Conservation (phyloP, 2,329 filamentous ascomycete species). For the Rosellinia necatrix region DNA sequence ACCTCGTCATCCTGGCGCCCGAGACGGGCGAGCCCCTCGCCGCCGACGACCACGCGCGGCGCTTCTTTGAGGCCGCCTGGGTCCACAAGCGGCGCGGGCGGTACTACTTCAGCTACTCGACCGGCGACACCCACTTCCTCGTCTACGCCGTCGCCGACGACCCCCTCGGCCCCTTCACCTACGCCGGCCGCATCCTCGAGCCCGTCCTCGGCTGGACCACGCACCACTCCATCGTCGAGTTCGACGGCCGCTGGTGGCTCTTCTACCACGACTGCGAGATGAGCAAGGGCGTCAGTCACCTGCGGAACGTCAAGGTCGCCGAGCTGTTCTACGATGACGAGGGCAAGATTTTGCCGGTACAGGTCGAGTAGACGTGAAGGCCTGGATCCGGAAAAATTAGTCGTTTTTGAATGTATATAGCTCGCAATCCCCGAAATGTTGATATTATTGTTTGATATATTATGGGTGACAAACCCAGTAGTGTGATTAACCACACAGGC, state of each 20-base stretch:
- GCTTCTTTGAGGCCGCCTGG: slow-evolving; percentile 84
- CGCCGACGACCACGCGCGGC: slow-evolving; percentile 71
- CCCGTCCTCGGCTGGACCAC: slow-evolving; percentile 82
- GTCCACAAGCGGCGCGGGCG: slow-evolving; percentile 71
- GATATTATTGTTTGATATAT: neutral
- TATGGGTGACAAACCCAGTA: neutral
- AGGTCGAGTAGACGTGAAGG: slow-evolving; percentile 24
- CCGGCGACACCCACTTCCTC: slow-evolving; percentile 76
- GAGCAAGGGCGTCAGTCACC: slow-evolving; percentile 69
- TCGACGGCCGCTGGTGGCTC: slow-evolving; percentile 71
- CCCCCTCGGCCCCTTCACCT: slow-evolving; percentile 74
- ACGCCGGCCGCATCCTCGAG: slow-evolving; percentile 72
- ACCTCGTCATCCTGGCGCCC: slow-evolving; percentile 67
- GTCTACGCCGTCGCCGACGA: slow-evolving; percentile 69
- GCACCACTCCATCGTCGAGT: slow-evolving; percentile 79
- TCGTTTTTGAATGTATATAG: slow-evolving; percentile 16
- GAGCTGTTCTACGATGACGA: slow-evolving; percentile 74
- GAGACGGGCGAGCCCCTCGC: slow-evolving; percentile 62
- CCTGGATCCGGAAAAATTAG: neutral
- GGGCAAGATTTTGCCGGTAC: slow-evolving; percentile 61
- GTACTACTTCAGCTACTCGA: slow-evolving; percentile 81
- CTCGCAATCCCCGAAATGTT: neutral
- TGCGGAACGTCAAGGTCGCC: slow-evolving; percentile 74
- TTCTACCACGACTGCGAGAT: slow-evolving; percentile 78
- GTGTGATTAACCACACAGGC: neutral